Evolutionary conservation across 192 early-diverging fungal genomes (phyloP), one percentile per base, ranked within the genome.

Genomic region (Coemansia sp.): DNA sequence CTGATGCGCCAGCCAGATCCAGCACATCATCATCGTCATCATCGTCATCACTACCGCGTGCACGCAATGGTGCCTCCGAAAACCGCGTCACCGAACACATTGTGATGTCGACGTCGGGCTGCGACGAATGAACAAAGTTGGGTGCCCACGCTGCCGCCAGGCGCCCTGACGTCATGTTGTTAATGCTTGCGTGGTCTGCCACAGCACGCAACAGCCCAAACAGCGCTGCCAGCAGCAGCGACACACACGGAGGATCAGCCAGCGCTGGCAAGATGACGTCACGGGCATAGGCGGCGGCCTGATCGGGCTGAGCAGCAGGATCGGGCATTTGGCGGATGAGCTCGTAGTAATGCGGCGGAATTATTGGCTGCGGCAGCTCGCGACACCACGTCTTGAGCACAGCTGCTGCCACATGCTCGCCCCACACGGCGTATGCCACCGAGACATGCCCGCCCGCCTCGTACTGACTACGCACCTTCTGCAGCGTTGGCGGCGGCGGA

Each of bases 141-240:
- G 94, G 94, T 5, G 92, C 83, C 85, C 93, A 92, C 2, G 94
- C 90, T 11, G 94, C 86, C 0, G 92, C 90, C 49, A 96, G 76
- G 71, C 92, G 93, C 32, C 81, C 76, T 4, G 90, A 63, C 2
- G 89, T 93, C 95, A 98, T 98, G 60, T 87, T 83, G 84, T 96
- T 98, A 1, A 66, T 64, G 39, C 73, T 65, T 19, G 85, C 80
- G 65, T 90, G 79, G 22, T 85, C 79, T 21, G 92, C 86, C 25
- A 94, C 86, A 15, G 87, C 79, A 37, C 83, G 77, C 39, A 96
- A 76, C 23, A 96, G 86, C 22, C 78, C 66, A 63, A 91, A 90
- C n/a, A 93, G 74, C 38, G 86, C 87, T 38, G 79, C 83, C 41
- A 87, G 65, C 47, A 89, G 64, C 27, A 86, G 57, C 23, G 86